Percentiles rank a stretch among this genome's conserved stretches.
Conservation (phyloP, 129 eudicot species). For the Centella asiatica region DNA sequence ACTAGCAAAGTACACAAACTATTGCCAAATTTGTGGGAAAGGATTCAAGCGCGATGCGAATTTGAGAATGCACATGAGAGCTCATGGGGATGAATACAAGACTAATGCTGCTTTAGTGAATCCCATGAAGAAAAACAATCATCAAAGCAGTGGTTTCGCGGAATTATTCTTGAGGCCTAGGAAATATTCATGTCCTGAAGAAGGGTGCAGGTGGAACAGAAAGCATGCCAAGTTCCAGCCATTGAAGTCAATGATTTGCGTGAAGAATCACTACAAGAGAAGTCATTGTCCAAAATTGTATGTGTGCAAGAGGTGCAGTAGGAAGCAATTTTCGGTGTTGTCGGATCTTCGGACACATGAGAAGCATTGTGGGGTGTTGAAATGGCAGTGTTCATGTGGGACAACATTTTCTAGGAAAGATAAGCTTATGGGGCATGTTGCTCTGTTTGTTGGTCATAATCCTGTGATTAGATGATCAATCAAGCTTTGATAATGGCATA, state of each 20-base stretch:
- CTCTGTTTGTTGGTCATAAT: conserved; percentile 66
- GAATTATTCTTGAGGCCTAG: conserved; percentile 2
- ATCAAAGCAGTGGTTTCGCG: neutral
- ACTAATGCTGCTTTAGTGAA: conserved; percentile 56
- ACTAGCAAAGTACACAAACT: conserved; percentile 41
- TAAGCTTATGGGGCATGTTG: conserved; percentile 83
- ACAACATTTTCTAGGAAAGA: conserved; percentile 88
- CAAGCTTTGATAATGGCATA: no score
- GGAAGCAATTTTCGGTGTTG: conserved; percentile 68
- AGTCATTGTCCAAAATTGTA: conserved; percentile 95
- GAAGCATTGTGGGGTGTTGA: conserved; percentile 89
- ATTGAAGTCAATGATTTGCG: conserved; percentile 79
- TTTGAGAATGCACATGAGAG: conserved; percentile 95
- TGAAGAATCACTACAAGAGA: conserved; percentile 92
- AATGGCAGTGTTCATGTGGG: conserved; percentile 95
- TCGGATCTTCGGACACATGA: conserved; percentile 86
- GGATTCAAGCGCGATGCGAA: conserved; percentile 97
- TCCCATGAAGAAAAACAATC: conserved; percentile 26
- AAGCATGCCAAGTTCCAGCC: conserved; percentile 78
- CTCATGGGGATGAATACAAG: conserved; percentile 94
- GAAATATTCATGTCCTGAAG: conserved; percentile 82
- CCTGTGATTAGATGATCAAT: conserved; percentile 61
- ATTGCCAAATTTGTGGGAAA: conserved; percentile 75
- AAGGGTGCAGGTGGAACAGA: conserved; percentile 84
- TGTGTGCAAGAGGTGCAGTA: conserved; percentile 62